Evolutionary conservation across 73 alveolate species (phyloP), one percentile per base, ranked within the genome.

Genomic region (Paramecium tetraurelia): DNA sequence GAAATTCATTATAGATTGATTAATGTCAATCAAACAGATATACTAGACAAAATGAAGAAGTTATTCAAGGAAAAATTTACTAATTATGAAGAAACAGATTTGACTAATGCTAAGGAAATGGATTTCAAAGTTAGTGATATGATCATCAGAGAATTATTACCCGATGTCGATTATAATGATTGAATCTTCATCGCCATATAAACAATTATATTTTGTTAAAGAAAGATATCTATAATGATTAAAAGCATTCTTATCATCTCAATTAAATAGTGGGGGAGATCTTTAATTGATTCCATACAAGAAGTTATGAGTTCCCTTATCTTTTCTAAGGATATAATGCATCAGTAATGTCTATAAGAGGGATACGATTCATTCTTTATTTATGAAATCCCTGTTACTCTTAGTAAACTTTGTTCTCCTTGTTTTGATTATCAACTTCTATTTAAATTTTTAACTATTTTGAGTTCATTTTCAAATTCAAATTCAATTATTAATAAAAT

Each of bases 71-170:
- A 70, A 43, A 89, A 89, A 22, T 89, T 89, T 85, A 89, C 94
- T 12, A 43, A 36, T 50, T 89, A 71, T 89, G 94, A 89, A 31
- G 94, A 89, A 35, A 44, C 85, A 2, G 85, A 77, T 5, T 58
- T 89, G 14, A 31, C 40, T 1, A 21, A 89, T 36, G 94, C 94
- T 29, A 89, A 77, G 20, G 94, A 89, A 20, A 89, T 87, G 93
- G 77, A 87, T 36, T 58, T 87, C 18, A 87, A 35, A 29, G 75
- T 89, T 41, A 89, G 92, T 24, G 94, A 89, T 71, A 89, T 89
- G 94, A 89, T 89, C 76, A 89, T 89, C 16, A 89, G 94, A 89
- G 94, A 89, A 59, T 43, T 89, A 8, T 21, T 69, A 8, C 94
- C 94, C 18, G 94, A 89, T 89, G 77, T 59, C 0, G 94, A 70